phyloP scores from a whole-genome alignment of 129 eudicot genomes.

The Tagetes erecta region DNA sequence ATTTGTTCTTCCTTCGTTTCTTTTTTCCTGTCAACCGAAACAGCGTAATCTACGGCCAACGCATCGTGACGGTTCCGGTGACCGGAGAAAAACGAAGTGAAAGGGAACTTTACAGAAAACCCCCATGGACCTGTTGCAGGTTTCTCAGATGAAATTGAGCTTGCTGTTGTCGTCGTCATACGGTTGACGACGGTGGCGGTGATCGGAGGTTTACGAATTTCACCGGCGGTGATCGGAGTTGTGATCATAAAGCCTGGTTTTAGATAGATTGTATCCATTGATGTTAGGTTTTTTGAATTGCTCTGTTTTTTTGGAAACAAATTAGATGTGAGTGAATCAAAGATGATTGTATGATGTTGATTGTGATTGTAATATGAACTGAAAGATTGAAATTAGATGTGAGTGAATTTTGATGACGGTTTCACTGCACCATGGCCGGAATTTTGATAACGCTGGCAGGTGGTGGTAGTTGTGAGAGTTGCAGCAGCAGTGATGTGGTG shows the following conservation, averaged over 20 bases:
- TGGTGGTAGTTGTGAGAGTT: no score
- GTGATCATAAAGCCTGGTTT: slow-evolving; percentile 54
- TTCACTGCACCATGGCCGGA: no score
- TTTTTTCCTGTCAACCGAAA: slow-evolving; percentile 49
- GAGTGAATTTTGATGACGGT: no score
- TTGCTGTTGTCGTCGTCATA: slow-evolving; percentile 35
- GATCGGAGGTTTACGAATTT: slow-evolving; percentile 39
- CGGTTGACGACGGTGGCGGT: slow-evolving; percentile 39
- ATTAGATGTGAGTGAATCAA: no score
- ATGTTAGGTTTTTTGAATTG: slow-evolving; percentile 16
- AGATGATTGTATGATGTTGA: neutral
- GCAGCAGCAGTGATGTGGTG: no score
- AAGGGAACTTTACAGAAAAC: slow-evolving; percentile 63
- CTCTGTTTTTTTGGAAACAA: slow-evolving; percentile 1
- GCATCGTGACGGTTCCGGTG: slow-evolving; percentile 50
- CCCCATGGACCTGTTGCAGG: slow-evolving; percentile 55
- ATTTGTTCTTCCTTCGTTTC: slow-evolving; percentile 31
- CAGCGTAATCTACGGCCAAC: slow-evolving; percentile 64
- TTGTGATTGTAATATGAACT: no score
- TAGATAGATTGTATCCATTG: slow-evolving; percentile 67
- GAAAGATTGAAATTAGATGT: neutral
- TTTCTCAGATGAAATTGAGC: slow-evolving; percentile 45
- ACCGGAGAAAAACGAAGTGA: slow-evolving; percentile 64
- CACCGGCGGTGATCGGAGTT: slow-evolving; percentile 48
- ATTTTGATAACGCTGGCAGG: no score